Conservation (phyloP, 208 protist species). For the Vickermania ingenoplastis region DNA sequence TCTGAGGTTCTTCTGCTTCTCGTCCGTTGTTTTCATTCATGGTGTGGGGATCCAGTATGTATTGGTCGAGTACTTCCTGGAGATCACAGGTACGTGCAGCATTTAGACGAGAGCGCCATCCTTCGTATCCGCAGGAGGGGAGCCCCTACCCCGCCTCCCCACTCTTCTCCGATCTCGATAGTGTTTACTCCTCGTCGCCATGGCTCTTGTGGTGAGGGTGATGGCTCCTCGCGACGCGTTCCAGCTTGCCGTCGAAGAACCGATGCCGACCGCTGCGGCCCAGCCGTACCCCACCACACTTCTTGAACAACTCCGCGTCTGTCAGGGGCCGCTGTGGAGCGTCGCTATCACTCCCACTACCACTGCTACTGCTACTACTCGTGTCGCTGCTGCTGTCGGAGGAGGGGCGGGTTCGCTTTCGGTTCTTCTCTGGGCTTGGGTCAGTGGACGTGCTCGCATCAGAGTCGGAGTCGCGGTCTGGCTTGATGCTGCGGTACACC, state of each 20-base stretch:
- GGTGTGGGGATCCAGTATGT: too few species aligned
- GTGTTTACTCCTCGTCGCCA: too few species aligned
- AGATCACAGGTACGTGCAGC: too few species aligned
- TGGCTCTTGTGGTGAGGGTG: background rate
- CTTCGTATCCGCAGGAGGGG: too few species aligned
- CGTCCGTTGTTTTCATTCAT: too few species aligned
- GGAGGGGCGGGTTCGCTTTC: constrained; percentile 1
- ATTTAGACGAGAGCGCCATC: too few species aligned
- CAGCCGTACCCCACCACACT: constrained; percentile 74
- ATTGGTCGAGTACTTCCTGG: too few species aligned
- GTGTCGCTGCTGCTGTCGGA: constrained; percentile 1
- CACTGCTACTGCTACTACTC: background rate
- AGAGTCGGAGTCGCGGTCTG: constrained; percentile 3
- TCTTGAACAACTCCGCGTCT: constrained; percentile 57
- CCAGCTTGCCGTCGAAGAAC: constrained; percentile 81
- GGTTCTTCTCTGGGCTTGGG: constrained; percentile 10
- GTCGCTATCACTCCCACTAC: constrained; percentile 9
- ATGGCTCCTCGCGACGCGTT: constrained; percentile 46
- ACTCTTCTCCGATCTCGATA: too few species aligned
- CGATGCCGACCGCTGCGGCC: constrained; percentile 75
- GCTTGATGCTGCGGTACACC: constrained; percentile 21
- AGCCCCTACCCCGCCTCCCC: too few species aligned
- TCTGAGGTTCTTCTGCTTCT: too few species aligned
- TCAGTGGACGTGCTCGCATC: constrained; percentile 7
- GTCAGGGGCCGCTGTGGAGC: constrained; percentile 39